A percentile compares a stretch with the other conserved stretches of the same genome.
Evolutionary conservation across 768 basidiomycete genomes (phyloP).

Genomic region (Tremella mesenterica): DNA sequence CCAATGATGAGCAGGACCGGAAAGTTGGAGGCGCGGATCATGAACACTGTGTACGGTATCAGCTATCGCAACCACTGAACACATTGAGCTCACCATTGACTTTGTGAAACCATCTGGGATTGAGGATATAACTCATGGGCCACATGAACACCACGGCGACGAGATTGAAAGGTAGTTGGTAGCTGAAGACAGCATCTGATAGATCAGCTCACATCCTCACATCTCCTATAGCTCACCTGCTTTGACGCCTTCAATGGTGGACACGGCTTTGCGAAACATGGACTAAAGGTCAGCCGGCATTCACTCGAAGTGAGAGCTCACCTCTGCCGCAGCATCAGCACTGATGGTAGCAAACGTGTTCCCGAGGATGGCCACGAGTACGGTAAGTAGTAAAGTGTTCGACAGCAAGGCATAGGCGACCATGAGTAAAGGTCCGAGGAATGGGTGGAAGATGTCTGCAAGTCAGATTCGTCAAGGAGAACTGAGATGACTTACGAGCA

Average conservation of each 20-base stretch:
- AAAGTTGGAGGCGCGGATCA: conserved; percentile 57
- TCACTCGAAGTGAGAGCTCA: conserved; percentile 35
- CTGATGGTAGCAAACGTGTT: conserved; percentile 92
- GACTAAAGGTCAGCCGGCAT: conserved; percentile 50
- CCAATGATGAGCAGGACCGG: conserved; percentile 73
- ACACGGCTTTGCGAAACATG: conserved; percentile 89
- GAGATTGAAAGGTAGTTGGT: conserved; percentile 87
- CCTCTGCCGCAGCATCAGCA: conserved; percentile 86
- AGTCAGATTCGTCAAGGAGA: conserved; percentile 1
- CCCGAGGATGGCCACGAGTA: conserved; percentile 58
- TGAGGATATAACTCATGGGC: conserved; percentile 74
- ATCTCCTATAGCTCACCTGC: conserved; percentile 21
- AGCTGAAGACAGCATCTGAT: conserved; percentile 76
- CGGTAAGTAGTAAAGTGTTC: conserved; percentile 80
- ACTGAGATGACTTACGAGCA: conserved; percentile 54
- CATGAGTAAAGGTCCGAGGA: conserved; percentile 81
- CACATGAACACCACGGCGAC: conserved; percentile 77
- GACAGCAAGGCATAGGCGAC: conserved; percentile 74
- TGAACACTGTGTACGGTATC: conserved; percentile 11
- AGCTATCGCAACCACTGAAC: background rate
- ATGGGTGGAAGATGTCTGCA: conserved; percentile 64
- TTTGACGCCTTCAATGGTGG: conserved; percentile 77
- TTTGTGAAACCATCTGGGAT: conserved; percentile 97
- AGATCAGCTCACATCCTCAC: background rate
- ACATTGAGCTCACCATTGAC: conserved; percentile 47